These are phyloP conservation scores for Cerioporus squamosus DNA, from an alignment of 1,284 basidiomycete genomes.

Conservation along the genomic window DNA sequence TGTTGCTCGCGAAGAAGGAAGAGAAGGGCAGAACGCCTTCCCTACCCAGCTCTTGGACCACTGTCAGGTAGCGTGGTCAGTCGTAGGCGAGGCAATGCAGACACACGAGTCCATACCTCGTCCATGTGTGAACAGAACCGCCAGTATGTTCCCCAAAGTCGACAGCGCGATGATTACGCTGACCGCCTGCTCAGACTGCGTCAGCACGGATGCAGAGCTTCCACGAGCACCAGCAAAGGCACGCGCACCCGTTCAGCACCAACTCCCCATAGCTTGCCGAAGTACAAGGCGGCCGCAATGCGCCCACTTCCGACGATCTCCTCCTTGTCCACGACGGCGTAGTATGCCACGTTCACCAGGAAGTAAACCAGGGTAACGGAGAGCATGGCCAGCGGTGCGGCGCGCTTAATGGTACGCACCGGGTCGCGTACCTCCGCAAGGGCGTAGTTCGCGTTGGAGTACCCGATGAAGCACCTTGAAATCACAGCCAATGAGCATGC, in stretches of 20 bases:
- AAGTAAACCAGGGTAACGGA: slow-evolving; percentile 60
- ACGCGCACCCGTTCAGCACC: slow-evolving; percentile 54
- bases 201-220: background rate
- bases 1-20: slow-evolving; percentile 64
- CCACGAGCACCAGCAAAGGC: background rate
- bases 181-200: slow-evolving; percentile 44
- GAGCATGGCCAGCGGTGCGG: slow-evolving; percentile 65
- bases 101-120: slow-evolving; percentile 45
- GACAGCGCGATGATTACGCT: slow-evolving; percentile 67
- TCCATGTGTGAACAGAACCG: slow-evolving; percentile 65
- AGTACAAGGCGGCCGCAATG: slow-evolving; percentile 70
- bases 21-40: slow-evolving; percentile 69
- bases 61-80: slow-evolving; percentile 34
- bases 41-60: slow-evolving; percentile 72
- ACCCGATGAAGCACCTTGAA: slow-evolving; percentile 68
- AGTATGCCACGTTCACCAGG: slow-evolving; percentile 70
- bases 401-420: slow-evolving; percentile 66
- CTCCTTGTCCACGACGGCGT: slow-evolving; percentile 65
- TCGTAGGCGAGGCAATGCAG: background rate
- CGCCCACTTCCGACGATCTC: slow-evolving; percentile 66
- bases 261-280: slow-evolving; percentile 68
- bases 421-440: slow-evolving; percentile 71
- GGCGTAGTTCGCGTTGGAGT: slow-evolving; percentile 73
- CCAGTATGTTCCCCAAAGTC: slow-evolving; percentile 63
- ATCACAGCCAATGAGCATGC: background rate